Evolutionary conservation across 139 green algal genomes (phyloP).

Genomic region (Haematococcus sp.): DNA sequence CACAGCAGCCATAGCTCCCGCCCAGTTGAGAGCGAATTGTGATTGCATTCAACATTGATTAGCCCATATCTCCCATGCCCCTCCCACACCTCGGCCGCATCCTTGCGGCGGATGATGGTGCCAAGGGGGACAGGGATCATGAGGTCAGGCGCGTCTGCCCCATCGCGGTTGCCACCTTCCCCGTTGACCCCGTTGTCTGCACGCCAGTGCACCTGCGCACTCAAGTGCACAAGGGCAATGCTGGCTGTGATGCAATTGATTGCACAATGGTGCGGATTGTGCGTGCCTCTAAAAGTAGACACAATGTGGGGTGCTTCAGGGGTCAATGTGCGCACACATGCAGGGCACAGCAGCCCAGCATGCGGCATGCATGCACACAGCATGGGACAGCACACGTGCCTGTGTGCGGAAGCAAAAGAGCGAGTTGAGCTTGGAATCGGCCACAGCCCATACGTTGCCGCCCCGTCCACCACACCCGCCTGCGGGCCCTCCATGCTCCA

Average conservation of each 20-base stretch:
- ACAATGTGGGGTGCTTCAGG: no score
- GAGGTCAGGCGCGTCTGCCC: conserved; percentile 72
- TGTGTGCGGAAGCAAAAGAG: conserved; percentile 72
- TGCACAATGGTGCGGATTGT: no score
- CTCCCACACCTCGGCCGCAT: conserved; percentile 40
- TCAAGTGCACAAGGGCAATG: no score
- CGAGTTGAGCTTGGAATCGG: conserved; percentile 70
- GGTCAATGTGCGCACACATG: no score
- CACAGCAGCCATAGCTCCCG: no score
- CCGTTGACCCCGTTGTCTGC: conserved; percentile 37
- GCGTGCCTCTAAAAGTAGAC: conserved; percentile 16
- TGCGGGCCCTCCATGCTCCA: conserved; percentile 85
- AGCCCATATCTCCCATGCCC: no score
- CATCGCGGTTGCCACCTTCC: conserved; percentile 49
- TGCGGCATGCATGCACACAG: no score
- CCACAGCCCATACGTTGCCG: conserved; percentile 81
- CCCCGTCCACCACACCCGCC: conserved; percentile 91
- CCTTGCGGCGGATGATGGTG: conserved; percentile 80
- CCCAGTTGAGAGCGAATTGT: no score
- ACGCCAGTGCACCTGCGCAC: conserved; percentile 47
- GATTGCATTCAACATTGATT: no score
- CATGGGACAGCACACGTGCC: conserved; percentile 2
- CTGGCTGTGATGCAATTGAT: no score
- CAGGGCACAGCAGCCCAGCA: no score
- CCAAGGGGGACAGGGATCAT: conserved; percentile 81